These are phyloP conservation scores for Apiospora sp. DNA, from an alignment of 2,329 filamentous ascomycete species.

Conservation along the genomic window DNA sequence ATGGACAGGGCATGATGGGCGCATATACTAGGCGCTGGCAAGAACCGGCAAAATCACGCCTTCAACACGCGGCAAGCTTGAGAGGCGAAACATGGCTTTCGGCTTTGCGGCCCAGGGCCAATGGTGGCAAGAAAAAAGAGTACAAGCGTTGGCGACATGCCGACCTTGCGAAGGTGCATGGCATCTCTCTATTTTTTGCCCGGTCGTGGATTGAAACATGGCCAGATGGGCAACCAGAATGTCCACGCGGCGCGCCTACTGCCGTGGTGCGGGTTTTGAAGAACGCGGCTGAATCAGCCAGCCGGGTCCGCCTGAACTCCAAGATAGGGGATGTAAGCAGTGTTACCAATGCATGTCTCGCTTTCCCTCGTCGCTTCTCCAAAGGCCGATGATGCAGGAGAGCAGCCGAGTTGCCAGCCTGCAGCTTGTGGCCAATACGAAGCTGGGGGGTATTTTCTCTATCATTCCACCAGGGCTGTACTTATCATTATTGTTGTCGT, in stretches of 20 bases:
- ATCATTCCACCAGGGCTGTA: background rate
- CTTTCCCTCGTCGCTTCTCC: background rate
- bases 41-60: background rate
- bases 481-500: background rate
- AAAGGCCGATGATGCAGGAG: constrained; percentile 7
- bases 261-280: constrained; percentile 1
- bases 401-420: background rate
- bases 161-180: background rate
- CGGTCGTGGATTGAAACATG: background rate
- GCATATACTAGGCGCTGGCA: background rate
- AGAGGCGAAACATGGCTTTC: constrained; percentile 4
- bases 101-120: background rate
- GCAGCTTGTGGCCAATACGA: background rate
- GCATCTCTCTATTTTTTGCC: background rate
- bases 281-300: constrained; percentile 16
- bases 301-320: background rate
- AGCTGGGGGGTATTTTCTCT: background rate
- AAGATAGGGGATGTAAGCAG: constrained; percentile 16
- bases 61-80: constrained; percentile 12
- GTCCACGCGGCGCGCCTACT: constrained; percentile 14
- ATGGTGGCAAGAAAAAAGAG: background rate
- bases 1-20: background rate
- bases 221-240: background rate
- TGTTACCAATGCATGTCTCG: constrained; percentile 16
- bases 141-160: background rate